Evolutionary conservation across 306 rosid genomes (phyloP).

Genomic region (Hylodesmum podocarpum): DNA sequence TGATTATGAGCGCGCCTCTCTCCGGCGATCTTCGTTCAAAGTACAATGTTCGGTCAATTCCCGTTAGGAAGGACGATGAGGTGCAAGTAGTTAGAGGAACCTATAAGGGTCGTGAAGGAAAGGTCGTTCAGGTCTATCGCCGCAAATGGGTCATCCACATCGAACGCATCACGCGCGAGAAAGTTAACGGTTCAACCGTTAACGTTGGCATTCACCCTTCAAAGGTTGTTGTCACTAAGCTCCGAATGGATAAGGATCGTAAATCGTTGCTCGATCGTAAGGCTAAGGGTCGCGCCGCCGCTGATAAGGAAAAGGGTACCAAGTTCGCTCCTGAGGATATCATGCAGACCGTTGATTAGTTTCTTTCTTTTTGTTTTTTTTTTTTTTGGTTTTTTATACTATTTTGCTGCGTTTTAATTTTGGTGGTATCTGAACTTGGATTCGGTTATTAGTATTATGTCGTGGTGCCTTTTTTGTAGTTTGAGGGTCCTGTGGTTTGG

Average conservation of each 20-base stretch:
- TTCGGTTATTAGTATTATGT: neutral
- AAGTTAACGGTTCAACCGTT: constrained; percentile 95
- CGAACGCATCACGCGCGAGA: constrained; percentile 91
- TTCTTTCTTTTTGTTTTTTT: neutral
- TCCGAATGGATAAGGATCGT: constrained; percentile 85
- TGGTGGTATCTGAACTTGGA: neutral
- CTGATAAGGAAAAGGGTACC: constrained; percentile 92
- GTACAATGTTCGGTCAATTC: constrained; percentile 90
- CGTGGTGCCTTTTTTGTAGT: neutral
- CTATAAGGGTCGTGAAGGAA: constrained; percentile 92
- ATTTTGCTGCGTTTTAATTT: neutral
- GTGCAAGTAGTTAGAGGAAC: constrained; percentile 91
- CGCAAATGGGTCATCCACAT: constrained; percentile 96
- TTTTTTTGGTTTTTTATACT: neutral
- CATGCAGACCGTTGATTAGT: constrained; percentile 82
- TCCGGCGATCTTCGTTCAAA: constrained; percentile 77
- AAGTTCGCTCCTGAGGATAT: constrained; percentile 93
- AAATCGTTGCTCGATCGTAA: constrained; percentile 87
- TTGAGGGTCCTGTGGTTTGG: constrained; percentile 23
- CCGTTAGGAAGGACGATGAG: constrained; percentile 93
- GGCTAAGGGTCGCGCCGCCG: constrained; percentile 95
- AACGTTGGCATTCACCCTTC: constrained; percentile 89
- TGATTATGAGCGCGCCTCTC: constrained; percentile 90
- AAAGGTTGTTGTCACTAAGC: constrained; percentile 74
- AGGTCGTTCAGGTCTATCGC: constrained; percentile 90